These are phyloP conservation scores for Pogostemon cablin DNA, from an alignment of 257 asterid species.

Conservation along the genomic window DNA sequence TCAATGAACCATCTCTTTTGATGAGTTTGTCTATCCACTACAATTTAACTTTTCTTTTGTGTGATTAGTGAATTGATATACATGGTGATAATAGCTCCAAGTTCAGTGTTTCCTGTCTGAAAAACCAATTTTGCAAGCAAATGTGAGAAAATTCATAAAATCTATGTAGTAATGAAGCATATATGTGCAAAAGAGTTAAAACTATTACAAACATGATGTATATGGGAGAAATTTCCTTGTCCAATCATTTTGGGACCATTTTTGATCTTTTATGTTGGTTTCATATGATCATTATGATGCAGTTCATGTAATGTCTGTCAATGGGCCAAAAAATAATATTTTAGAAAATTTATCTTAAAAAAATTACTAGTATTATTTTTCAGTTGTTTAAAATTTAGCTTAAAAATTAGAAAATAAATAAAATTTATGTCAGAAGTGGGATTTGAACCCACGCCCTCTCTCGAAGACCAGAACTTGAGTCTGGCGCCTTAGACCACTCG, in stretches of 20 bases:
- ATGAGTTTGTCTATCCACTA: too few species aligned
- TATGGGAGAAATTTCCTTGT: constrained; percentile 9
- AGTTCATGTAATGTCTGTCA: not conserved
- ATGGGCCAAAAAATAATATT: not conserved
- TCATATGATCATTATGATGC: constrained; percentile 20
- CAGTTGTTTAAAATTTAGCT: not conserved
- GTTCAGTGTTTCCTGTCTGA: not conserved
- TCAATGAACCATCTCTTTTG: constrained; percentile 20
- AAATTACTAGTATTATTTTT: not conserved
- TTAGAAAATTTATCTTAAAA: too few species aligned
- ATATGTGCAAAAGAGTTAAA: not conserved
- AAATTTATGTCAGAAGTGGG: constrained; percentile 59
- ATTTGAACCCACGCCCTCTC: constrained; percentile 91
- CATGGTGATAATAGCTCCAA: too few species aligned
- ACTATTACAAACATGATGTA: constrained; percentile 14
- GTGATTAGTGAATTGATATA: too few species aligned
- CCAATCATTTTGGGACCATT: constrained; percentile 40
- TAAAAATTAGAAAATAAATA: not conserved
- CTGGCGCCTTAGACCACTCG: constrained; percentile 99
- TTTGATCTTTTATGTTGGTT: not conserved
- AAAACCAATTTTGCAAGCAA: not conserved
- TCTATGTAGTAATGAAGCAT: not conserved
- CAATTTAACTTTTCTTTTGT: too few species aligned
- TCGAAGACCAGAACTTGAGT: constrained; percentile 93
- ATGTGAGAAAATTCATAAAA: not conserved